Evolutionary conservation across 352 stramenopile species (phyloP), one percentile per base, ranked within the genome.

Genomic region (Globisporangium abappressorium): DNA sequence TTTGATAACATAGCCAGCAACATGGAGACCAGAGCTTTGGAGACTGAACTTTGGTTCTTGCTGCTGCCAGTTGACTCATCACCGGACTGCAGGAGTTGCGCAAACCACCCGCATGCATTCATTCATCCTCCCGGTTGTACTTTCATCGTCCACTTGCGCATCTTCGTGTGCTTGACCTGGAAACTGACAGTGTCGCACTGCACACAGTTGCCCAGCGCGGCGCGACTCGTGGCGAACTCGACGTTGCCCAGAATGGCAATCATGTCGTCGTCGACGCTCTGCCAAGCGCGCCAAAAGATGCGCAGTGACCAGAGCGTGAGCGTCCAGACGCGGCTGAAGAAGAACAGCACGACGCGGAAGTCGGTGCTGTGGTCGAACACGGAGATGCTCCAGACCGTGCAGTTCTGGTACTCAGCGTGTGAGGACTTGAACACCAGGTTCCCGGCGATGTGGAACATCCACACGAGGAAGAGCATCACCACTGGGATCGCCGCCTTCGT

Each of bases 271-370:
- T 54, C 46, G 20, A 3, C 20, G 20, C 46, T 14, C 15, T 46
- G 12, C 4, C 38, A 46, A 3, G 12, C 7, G 38, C 64, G 56
- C 43, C 64, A 65, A 0, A 64, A 22, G 2, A 70, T n/a, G 14
- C 57, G 43, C 12, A 65, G 5, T 3, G 7, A 65, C 56, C 64
- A 70, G 12, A 65, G 64, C 57, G 53, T n/a, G 7, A 60, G 18
- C 15, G 64, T 57, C 56, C 38, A 69, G 15, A 9, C 55, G 30
- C 43, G 64, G 18, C 53, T 64, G 28, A 69, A 30, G 14, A 43
- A 9, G 30, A 61, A 61, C 2, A 30, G 33, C 20, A 61, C 56
- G 34, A 46, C 2, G 56, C 14, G 56, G 7, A 61, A 61, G 6
- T 61, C 56, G 28, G 26, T 20, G 2, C 6, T 64, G n/a, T 55